These are phyloP conservation scores for Eutypa lata DNA, from an alignment of 2,329 filamentous ascomycete genomes.

Conservation along the genomic window DNA sequence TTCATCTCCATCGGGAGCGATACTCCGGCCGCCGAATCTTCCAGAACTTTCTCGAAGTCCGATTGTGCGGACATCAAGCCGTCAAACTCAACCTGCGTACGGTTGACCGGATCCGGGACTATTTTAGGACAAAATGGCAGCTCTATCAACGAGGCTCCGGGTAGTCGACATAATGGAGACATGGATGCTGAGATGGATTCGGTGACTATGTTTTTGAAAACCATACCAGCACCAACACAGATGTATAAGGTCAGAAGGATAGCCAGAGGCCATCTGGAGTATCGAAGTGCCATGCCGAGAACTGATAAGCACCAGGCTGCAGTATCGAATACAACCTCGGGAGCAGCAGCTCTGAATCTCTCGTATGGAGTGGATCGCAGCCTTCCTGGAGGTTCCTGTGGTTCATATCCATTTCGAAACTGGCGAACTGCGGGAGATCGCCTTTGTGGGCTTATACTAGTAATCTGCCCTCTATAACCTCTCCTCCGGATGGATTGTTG, in stretches of 20 bases:
- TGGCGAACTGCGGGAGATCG: constrained; percentile 4
- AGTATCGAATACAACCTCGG: constrained; percentile 36
- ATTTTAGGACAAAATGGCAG: constrained; percentile 59
- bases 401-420: constrained; percentile 3
- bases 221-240: constrained; percentile 54
- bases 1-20: constrained; percentile 77
- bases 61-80: constrained; percentile 70
- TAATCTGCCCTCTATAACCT: constrained; percentile 17
- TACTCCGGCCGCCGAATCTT: constrained; percentile 62
- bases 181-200: constrained; percentile 59
- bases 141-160: constrained; percentile 58
- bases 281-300: constrained; percentile 55
- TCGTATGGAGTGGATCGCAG: constrained; percentile 21
- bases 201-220: constrained; percentile 61
- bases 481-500: constrained; percentile 24
- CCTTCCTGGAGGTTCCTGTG: constrained; percentile 9
- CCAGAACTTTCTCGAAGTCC: constrained; percentile 73
- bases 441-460: constrained; percentile 16
- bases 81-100: constrained; percentile 60
- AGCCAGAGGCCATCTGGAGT: constrained; percentile 63
- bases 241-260: constrained; percentile 60
- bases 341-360: constrained; percentile 33
- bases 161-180: constrained; percentile 67
- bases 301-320: constrained; percentile 53
- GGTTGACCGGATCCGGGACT: constrained; percentile 16